Conservation (phyloP, 176 grass and related monocot genomes). For the Lolium multiflorum region DNA sequence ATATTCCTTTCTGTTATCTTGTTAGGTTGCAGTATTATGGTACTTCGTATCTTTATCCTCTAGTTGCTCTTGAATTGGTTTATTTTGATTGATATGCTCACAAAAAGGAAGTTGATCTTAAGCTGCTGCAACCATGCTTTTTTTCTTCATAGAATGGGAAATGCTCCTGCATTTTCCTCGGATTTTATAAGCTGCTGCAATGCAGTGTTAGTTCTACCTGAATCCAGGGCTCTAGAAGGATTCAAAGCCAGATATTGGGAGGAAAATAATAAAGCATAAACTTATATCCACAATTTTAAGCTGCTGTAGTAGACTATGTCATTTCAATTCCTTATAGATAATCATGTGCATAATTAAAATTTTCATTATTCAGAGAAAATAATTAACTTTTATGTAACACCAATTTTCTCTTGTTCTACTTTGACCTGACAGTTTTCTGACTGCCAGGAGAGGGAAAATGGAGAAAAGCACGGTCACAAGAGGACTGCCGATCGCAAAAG, state of each 20-base stretch:
- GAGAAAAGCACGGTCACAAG: constrained; percentile 81
- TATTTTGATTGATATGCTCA: neutral
- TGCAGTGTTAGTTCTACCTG: constrained; percentile 20
- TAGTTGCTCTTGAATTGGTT: neutral
- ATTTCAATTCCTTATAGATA: neutral
- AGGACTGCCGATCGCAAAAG: constrained; percentile 72
- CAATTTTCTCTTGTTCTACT: neutral
- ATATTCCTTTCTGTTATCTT: neutral
- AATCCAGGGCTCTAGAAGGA: neutral
- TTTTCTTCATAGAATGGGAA: neutral
- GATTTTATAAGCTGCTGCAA: neutral
- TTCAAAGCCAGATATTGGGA: constrained; percentile 11
- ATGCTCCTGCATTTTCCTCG: neutral
- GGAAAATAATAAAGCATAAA: neutral
- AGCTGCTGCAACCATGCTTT: neutral
- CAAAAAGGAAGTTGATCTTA: constrained; percentile 17
- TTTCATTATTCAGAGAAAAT: constrained; percentile 8
- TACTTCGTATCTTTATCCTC: constrained; percentile 24
- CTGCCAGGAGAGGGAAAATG: constrained; percentile 80
- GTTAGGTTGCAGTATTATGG: neutral
- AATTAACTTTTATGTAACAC: neutral
- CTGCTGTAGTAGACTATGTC: neutral
- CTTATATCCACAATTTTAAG: neutral
- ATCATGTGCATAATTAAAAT: neutral
- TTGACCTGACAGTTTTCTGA: constrained; percentile 43